Evolutionary conservation across 257 asterid genomes (phyloP), one percentile per base, ranked within the genome.

Genomic region (Pogostemon cablin): DNA sequence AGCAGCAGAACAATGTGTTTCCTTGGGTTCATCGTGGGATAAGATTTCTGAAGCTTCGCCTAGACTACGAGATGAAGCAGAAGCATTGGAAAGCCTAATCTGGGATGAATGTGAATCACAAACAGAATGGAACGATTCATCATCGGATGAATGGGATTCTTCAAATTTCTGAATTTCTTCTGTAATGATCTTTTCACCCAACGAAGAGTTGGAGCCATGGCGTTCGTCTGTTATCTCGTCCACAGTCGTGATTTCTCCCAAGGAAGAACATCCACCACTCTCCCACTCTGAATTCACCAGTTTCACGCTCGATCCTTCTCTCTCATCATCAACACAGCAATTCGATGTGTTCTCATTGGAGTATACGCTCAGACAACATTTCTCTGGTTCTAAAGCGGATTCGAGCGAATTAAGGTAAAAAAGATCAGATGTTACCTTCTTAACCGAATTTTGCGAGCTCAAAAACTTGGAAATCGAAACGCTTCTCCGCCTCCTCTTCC

Each of bases 111-210:
- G 84, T 2, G 96, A 88, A 71, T 83, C 85, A 62, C 87, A 83
- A 3, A 90, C 37, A 3, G 96, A 90, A 77, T 90, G 96, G 71
- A 90, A 93, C 10, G 96, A 90, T 74, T 89, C 93, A 71, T 83
- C 73, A 75, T 87, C 97, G 10, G 89, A 86, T 48, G 86, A 81
- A 77, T 75, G 69, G 62, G 47, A 69, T 49, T 58, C 83, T 10
- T 69, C 83, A 41, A 64, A 17, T 7, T 58, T 37, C 5, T 74
- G 81, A 68, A 46, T 80, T 64, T 74, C 85, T 67, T 78, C 84
- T 0, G 77, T 72, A 25, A 62, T 72, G 46, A 73, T 72, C 70
- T 73, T 62, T 56, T 85, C 79, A 56, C 73, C 85, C 58, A 41
- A 59, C 11, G 78, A 67, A 69, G 74, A 54, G 25, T 67, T 20